Conservation (phyloP, 2,329 filamentous ascomycete genomes). For the Penicillium sp. region DNA sequence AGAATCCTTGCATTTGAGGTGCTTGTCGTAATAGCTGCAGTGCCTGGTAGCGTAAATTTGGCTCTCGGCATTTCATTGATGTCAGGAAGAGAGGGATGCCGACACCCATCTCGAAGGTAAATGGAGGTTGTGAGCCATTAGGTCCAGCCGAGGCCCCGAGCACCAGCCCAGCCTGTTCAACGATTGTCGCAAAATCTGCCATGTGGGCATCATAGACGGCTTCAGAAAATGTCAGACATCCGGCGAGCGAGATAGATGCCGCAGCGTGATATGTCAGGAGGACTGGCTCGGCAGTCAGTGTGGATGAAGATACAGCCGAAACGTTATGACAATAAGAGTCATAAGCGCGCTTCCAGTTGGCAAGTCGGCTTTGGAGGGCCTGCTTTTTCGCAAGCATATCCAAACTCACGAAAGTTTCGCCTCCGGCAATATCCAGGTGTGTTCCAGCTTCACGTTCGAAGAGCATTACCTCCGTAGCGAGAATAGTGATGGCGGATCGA, state of each 20-base stretch:
- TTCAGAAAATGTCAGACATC: constrained; percentile 17
- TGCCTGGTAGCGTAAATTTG: constrained; percentile 22
- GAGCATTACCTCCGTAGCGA: constrained; percentile 14
- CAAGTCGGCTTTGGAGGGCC: constrained; percentile 1
- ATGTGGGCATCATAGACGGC: constrained; percentile 18
- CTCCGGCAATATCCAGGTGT: constrained; percentile 5
- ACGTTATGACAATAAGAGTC: constrained; percentile 3
- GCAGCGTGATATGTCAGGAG: constrained; percentile 13
- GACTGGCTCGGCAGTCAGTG: constrained; percentile 5
- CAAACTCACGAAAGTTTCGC: constrained; percentile 1
- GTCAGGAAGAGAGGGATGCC: constrained; percentile 26
- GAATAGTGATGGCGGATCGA: constrained; percentile 8
- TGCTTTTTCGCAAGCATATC: constrained; percentile 8
- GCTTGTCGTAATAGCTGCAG: constrained; percentile 20
- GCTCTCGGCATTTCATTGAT: constrained; percentile 27
- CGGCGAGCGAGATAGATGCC: constrained; percentile 14
- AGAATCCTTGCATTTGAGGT: constrained; percentile 28
- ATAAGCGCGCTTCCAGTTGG: constrained; percentile 13
- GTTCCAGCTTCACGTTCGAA: constrained; percentile 18
- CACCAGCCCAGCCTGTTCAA: constrained; percentile 9
- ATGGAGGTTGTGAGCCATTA: constrained; percentile 19
- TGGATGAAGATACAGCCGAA: neutral
- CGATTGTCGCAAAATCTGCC: constrained; percentile 12
- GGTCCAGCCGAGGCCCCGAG: constrained; percentile 9
- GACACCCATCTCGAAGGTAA: constrained; percentile 27